Conservation (phyloP, 2,329 filamentous ascomycete genomes). For the Fusarium scirpi region DNA sequence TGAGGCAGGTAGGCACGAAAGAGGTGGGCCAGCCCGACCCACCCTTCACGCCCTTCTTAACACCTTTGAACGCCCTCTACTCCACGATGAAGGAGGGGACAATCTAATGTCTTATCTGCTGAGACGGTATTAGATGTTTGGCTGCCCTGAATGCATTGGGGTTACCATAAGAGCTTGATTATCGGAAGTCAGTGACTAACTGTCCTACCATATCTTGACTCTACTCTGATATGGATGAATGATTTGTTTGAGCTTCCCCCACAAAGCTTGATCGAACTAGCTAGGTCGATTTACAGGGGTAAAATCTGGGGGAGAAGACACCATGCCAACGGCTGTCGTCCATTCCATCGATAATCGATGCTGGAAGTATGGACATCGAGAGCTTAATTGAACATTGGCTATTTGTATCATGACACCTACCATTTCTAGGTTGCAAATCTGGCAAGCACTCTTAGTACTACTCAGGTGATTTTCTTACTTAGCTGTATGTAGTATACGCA, state of each 20-base stretch:
- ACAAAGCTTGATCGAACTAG: conserved; percentile 23
- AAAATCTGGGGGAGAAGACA: conserved; percentile 16
- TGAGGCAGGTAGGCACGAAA: not conserved
- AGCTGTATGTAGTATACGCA: not conserved
- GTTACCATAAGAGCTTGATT: not conserved
- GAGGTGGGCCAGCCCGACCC: not conserved
- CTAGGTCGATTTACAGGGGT: conserved; percentile 7
- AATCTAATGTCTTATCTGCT: not conserved
- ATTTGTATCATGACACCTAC: not conserved
- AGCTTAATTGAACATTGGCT: not conserved
- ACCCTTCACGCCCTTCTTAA: not conserved
- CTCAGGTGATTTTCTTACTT: not conserved
- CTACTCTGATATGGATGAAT: not conserved
- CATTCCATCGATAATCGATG: not conserved
- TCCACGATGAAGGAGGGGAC: not conserved
- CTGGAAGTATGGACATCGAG: not conserved
- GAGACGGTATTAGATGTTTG: not conserved
- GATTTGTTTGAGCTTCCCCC: conserved; percentile 11
- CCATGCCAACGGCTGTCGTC: not conserved
- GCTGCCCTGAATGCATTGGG: not conserved
- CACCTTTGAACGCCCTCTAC: conserved; percentile 5
- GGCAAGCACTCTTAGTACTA: not conserved
- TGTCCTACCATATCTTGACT: not conserved
- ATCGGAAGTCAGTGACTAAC: not conserved
- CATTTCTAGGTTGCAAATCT: not conserved